Percentiles rank a stretch among this genome's conserved stretches.
These are phyloP conservation scores for Solanum bulbocastanum DNA, from an alignment of 257 asterid genomes.

Conservation along the genomic window DNA sequence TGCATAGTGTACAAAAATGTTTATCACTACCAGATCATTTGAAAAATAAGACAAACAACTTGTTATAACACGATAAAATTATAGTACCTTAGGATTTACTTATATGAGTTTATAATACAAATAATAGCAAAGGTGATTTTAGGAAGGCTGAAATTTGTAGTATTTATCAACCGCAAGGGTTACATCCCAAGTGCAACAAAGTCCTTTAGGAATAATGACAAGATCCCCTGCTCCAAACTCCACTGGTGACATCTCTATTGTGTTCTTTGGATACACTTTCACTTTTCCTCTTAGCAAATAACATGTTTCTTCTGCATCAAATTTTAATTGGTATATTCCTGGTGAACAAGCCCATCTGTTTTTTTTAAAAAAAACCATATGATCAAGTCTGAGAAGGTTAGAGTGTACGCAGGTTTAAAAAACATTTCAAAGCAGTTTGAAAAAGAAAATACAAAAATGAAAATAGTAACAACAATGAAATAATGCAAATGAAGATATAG, in stretches of 20 bases:
- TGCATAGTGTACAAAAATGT: background rate
- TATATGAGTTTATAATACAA: background rate
- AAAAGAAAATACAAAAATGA: too few relatives aligned
- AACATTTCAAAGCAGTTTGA: background rate
- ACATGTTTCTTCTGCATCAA: conserved; percentile 71
- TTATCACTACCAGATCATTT: background rate
- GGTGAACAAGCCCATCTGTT: conserved; percentile 84
- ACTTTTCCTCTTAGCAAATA: conserved; percentile 68
- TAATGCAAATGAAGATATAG: background rate
- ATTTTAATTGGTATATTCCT: conserved; percentile 66
- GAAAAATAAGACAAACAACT: background rate
- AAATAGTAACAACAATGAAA: background rate
- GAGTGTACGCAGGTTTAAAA: background rate
- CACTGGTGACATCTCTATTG: conserved; percentile 31
- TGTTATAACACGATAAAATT: background rate
- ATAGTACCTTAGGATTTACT: background rate
- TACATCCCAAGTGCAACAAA: conserved; percentile 89
- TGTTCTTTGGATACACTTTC: conserved; percentile 52
- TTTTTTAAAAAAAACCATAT: background rate
- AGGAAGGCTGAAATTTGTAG: conserved; percentile 53
- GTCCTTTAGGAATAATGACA: conserved; percentile 69
- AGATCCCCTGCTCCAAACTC: conserved; percentile 87
- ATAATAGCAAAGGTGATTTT: background rate
- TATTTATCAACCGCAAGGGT: conserved; percentile 66
- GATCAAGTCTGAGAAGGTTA: background rate